Percentiles rank a stretch among this genome's conserved stretches.
Evolutionary conservation across 768 basidiomycete species (phyloP).

Genomic region (Sutorius australiensis): DNA sequence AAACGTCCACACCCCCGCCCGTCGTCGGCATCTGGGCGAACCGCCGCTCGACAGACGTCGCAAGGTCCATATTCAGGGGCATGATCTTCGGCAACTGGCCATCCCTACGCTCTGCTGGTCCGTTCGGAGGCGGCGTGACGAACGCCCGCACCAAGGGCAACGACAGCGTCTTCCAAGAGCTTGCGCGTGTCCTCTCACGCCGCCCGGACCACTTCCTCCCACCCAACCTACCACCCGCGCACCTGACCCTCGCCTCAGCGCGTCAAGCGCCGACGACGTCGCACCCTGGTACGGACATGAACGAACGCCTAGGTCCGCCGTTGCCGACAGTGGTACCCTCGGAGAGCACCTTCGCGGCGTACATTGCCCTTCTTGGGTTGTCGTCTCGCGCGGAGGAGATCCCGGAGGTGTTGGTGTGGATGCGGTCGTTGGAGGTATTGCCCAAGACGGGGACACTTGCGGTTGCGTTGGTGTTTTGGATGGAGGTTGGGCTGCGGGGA

Average conservation of each 20-base stretch:
- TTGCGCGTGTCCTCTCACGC: slow-evolving; percentile 12
- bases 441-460: slow-evolving; percentile 58
- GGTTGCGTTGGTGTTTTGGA: slow-evolving; percentile 64
- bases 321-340: slow-evolving; percentile 43
- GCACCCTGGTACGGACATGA: neutral
- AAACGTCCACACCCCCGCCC: slow-evolving; percentile 25
- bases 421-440: slow-evolving; percentile 52
- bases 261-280: neutral
- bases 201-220: slow-evolving; percentile 16
- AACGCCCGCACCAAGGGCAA: slow-evolving; percentile 12
- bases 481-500: slow-evolving; percentile 60
- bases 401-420: slow-evolving; percentile 68
- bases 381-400: slow-evolving; percentile 53
- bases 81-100: slow-evolving; percentile 60
- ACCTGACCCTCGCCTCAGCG: too few species aligned
- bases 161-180: slow-evolving; percentile 19
- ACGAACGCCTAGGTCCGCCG: slow-evolving; percentile 13
- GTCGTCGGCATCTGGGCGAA: slow-evolving; percentile 44
- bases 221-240: neutral
- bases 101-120: slow-evolving; percentile 36
- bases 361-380: slow-evolving; percentile 59
- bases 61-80: slow-evolving; percentile 49
- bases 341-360: slow-evolving; percentile 50
- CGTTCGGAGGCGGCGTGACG: slow-evolving; percentile 30
- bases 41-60: slow-evolving; percentile 44